Conservation (phyloP, 805 yeast genomes). For the Myxozyma mucilagina region DNA sequence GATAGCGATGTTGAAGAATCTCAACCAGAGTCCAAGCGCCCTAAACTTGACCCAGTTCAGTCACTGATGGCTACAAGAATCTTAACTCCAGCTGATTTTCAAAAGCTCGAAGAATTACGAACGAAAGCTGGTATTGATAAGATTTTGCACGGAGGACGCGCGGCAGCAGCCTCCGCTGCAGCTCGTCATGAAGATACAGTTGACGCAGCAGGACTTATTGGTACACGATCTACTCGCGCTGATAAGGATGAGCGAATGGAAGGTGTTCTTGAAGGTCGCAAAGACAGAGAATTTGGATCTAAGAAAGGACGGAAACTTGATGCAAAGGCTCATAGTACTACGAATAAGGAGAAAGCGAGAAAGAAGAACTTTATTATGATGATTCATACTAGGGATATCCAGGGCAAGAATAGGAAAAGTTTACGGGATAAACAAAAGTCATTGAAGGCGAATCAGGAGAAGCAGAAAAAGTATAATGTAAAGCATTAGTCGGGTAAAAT, state of each 20-base stretch:
- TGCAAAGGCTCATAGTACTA: conserved; percentile 78
- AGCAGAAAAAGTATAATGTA: conserved; percentile 68
- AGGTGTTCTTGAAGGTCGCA: conserved; percentile 84
- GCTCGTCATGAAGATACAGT: conserved; percentile 74
- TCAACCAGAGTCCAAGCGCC: conserved; percentile 11
- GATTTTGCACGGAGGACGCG: conserved; percentile 55
- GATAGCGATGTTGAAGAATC: conserved; percentile 11
- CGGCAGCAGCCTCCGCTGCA: conserved; percentile 32
- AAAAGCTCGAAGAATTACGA: conserved; percentile 85
- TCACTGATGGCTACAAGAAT: conserved; percentile 71
- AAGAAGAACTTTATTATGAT: conserved; percentile 99
- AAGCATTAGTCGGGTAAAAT: conserved; percentile 3
- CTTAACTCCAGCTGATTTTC: conserved; percentile 96
- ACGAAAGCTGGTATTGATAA: conserved; percentile 83
- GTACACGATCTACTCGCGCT: conserved; percentile 77
- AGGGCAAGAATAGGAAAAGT: conserved; percentile 88
- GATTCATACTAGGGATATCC: conserved; percentile 92
- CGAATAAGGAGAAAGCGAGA: conserved; percentile 93
- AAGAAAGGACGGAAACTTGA: conserved; percentile 72
- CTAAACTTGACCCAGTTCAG: conserved; percentile 47
- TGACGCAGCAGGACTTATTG: conserved; percentile 74
- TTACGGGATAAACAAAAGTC: conserved; percentile 87
- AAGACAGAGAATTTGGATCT: conserved; percentile 89
- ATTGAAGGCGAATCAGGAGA: conserved; percentile 78
- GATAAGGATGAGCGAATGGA: conserved; percentile 88